Evolutionary conservation across 495 filamentous ascomycete species (phyloP), one percentile per base, ranked within the genome.

Genomic region (Collariella sp.): DNA sequence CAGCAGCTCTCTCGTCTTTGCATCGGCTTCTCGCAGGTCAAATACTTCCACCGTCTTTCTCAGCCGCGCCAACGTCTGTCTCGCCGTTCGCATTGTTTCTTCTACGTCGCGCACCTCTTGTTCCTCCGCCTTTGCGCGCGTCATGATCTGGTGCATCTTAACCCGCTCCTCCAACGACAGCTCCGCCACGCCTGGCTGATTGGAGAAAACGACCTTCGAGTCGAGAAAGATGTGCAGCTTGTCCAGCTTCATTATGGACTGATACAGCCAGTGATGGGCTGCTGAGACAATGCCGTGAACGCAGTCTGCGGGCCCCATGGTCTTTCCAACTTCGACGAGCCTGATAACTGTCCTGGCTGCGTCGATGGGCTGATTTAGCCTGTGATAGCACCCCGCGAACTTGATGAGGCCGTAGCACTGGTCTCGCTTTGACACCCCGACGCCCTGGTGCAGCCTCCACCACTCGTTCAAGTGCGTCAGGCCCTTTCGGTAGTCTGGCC

Each of bases 121-220:
- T 13, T 49, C 46, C 3, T 36, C 33, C 33, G 20, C 26, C 19
- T 49, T 49, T 22, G 26, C 46, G 16, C 23, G 22, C 9, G 16
- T 22, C 46, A 49, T 38, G 33, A 49, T 49, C 33, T 49, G 46
- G 46, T 49, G 13, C 31, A 49, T 22, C 46, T 38, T 49, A 16
- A 49, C 31, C 18, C 33, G 16, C 19, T 49, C 46, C 19, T 36
- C 35, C 4, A 49, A 10, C 9, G 9, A 16, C 18, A 49, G 18
- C 33, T 49, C 46, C 1, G 12, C 26, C 18, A 49, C 31, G 2
- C 46, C 46, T 1, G 31, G 46, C 3, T n/a, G 1, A 5, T 11
- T 22, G 18, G 33, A 49, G 35, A 49, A 36, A 16, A 49, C n/a
- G 20, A 38, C 33, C 7, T 13, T 36, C 5, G 46, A 33, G 5